phyloP scores from a whole-genome alignment of 805 yeast genomes.

The Teunomyces aglyptinius region DNA sequence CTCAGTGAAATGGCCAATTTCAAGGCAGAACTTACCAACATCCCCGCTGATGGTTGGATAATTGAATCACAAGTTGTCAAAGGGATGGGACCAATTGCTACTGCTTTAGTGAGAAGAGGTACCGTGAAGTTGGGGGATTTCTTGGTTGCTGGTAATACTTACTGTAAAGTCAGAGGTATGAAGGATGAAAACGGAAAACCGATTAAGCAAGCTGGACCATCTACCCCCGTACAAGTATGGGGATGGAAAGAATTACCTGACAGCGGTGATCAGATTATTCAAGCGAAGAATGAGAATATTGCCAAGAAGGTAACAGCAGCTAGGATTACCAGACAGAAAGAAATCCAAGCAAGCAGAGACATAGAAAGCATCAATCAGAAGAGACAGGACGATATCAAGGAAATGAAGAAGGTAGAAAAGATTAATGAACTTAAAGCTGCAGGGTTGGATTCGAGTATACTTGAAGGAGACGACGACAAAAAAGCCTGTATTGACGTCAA shows the following conservation, averaged over 20 bases:
- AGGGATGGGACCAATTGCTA: slow-evolving; percentile 83
- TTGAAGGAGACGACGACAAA: slow-evolving; percentile 31
- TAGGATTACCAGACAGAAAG: slow-evolving; percentile 53
- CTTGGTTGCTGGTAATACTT: slow-evolving; percentile 84
- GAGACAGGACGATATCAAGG: slow-evolving; percentile 54
- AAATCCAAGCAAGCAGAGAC: slow-evolving; percentile 57
- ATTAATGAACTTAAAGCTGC: slow-evolving; percentile 56
- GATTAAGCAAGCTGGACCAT: slow-evolving; percentile 71
- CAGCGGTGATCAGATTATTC: slow-evolving; percentile 82
- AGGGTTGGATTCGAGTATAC: slow-evolving; percentile 56
- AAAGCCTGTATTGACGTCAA: slow-evolving; percentile 33
- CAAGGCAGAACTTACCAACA: slow-evolving; percentile 52
- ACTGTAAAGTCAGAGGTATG: slow-evolving; percentile 80
- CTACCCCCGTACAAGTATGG: slow-evolving; percentile 83
- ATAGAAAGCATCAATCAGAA: slow-evolving; percentile 70
- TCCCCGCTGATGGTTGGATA: slow-evolving; percentile 80
- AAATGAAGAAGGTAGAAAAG: slow-evolving; percentile 50
- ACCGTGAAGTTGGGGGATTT: slow-evolving; percentile 64
- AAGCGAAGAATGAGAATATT: slow-evolving; percentile 67
- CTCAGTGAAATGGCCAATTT: slow-evolving; percentile 82
- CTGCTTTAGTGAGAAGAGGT: slow-evolving; percentile 81
- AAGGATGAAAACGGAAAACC: slow-evolving; percentile 68
- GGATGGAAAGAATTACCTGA: slow-evolving; percentile 95
- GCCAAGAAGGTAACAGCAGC: slow-evolving; percentile 76
- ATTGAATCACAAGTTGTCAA: slow-evolving; percentile 80